Evolutionary conservation across 345 rosid genomes (phyloP), one percentile per base, ranked within the genome.

Genomic region (Lumnitzera littorea): DNA sequence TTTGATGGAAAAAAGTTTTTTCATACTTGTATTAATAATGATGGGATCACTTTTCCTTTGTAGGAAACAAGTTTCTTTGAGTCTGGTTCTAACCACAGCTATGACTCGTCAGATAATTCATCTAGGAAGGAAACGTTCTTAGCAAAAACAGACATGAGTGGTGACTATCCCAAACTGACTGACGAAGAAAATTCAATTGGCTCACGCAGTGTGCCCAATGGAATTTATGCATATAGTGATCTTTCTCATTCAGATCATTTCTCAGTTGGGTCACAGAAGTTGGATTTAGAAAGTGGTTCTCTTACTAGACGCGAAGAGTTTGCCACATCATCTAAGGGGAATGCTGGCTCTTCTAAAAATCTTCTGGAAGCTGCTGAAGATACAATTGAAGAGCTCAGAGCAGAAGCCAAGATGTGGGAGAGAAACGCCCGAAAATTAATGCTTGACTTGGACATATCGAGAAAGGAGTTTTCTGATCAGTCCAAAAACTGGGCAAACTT

Each of bases 371-470:
- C 78, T 24, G 87, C 87, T 12, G 84, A 82, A 60, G 72, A 67
- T 25, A 74, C 82, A 12, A 82, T 78, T 51, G 67, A 66, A 58
- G 74, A 80, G 52, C 81, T 82, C 48, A 69, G 31, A 1, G 68
- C 58, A n/a, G 82, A 82, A 74, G 72, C 91, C 6, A 82, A 74
- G 58, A 70, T 67, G 79, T 82, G 84, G 87, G 77, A 84, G 76
- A 71, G 75, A 65, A 77, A 76, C 61, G 77, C 87, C 12, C 69
- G 62, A 57, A 82, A 80, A 62, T 55, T 76, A 13, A 78, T 56
- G 70, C 71, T 78, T 46, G 87, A 80, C 48, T 56, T 80, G 71
- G 87, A 82, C n/a, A 36, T 50, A 3, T 43, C 74, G 64, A 80
- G 67, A 65, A 80, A 72, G 73, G 79, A 80, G 50, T 56, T 54